Conservation (phyloP, 208 protist genomes). For the Acanthamoeba culbertsoni region DNA sequence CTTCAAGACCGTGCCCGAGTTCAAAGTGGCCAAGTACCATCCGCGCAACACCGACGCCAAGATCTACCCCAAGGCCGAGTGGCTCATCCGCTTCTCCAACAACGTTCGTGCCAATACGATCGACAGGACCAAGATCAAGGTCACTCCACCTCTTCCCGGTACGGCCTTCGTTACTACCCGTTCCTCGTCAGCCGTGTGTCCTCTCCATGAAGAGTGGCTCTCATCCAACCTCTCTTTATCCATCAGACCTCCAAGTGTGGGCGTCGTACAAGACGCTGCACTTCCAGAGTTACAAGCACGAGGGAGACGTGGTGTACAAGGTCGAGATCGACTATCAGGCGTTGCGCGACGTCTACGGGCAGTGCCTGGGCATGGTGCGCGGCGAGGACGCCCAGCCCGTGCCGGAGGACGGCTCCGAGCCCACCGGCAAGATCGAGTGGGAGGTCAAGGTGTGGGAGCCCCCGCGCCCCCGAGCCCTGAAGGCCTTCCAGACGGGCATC, state of each 20-base stretch:
- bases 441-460: constrained; percentile 64
- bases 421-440: constrained; percentile 19
- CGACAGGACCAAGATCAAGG: neutral
- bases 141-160: constrained; percentile 20
- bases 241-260: neutral
- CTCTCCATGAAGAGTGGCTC: neutral
- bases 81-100: constrained; percentile 55
- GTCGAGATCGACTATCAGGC: constrained; percentile 53
- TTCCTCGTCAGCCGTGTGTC: neutral
- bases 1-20: constrained; percentile 59
- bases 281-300: neutral
- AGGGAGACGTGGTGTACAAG: constrained; percentile 42
- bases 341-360: neutral
- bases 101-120: neutral
- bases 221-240: neutral
- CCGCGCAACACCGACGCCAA: constrained; percentile 6
- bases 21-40: constrained; percentile 42
- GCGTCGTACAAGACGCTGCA: neutral
- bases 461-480: constrained; percentile 32
- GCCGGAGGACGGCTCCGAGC: neutral
- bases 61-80: constrained; percentile 59
- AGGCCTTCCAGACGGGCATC: constrained; percentile 45
- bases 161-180: neutral
- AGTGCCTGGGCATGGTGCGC: constrained; percentile 12
- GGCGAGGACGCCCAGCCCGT: neutral